Percentiles rank a stretch among this genome's conserved stretches.
phyloP scores from a whole-genome alignment of 768 basidiomycete genomes.

The Termitomyces sp. region DNA sequence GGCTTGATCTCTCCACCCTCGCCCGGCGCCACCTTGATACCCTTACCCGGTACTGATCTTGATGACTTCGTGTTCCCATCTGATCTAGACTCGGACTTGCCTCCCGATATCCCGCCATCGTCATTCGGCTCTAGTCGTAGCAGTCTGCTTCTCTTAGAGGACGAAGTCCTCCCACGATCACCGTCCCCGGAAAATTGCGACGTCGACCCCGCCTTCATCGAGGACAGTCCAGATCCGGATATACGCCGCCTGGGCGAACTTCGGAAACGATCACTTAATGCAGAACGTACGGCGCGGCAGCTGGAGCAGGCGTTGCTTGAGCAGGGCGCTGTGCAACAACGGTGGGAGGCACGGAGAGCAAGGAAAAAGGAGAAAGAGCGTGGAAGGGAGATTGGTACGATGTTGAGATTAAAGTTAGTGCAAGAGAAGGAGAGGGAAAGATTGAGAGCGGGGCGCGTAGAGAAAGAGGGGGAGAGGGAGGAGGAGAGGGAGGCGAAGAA shows the following conservation, averaged over 20 bases:
- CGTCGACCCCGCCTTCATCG: slow-evolving; percentile 25
- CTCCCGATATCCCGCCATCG: neutral
- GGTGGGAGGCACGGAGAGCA: slow-evolving; percentile 34
- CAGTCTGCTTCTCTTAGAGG: slow-evolving; percentile 33
- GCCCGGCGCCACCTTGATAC: slow-evolving; percentile 18
- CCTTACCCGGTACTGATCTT: slow-evolving; percentile 28
- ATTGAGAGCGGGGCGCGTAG: neutral
- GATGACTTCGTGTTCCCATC: slow-evolving; percentile 24
- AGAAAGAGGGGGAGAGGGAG: neutral
- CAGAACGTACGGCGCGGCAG: slow-evolving; percentile 16
- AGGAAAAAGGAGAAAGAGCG: slow-evolving; percentile 50
- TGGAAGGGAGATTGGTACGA: slow-evolving; percentile 46
- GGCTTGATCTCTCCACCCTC: slow-evolving; percentile 15
- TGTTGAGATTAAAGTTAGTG: slow-evolving; percentile 50
- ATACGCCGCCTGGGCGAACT: slow-evolving; percentile 33
- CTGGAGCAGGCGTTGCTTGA: slow-evolving; percentile 20
- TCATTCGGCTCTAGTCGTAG: slow-evolving; percentile 9
- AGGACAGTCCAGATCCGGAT: slow-evolving; percentile 29
- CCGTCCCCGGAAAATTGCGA: slow-evolving; percentile 37
- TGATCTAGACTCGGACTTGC: neutral
- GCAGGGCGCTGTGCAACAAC: slow-evolving; percentile 28
- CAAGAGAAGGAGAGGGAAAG: slow-evolving; percentile 2
- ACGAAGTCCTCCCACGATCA: slow-evolving; percentile 32
- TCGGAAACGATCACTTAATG: slow-evolving; percentile 22
- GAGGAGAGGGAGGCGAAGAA: neutral